These are phyloP conservation scores for Suillus americanus DNA, from an alignment of 768 basidiomycete genomes.

Conservation along the genomic window DNA sequence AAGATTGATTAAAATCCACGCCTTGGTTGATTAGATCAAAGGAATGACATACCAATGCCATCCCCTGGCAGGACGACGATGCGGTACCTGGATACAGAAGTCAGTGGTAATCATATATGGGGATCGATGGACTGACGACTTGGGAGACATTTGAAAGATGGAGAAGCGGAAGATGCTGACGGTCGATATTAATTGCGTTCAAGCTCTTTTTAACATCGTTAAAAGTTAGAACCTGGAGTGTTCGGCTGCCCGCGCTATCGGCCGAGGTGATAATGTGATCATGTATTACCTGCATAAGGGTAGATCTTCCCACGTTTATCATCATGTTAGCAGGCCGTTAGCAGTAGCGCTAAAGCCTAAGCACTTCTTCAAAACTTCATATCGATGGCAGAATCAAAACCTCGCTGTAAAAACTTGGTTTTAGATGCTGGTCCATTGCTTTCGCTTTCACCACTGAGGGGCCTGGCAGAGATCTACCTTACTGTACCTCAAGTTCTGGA, in stretches of 20 bases:
- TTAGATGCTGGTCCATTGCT: constrained; percentile 94
- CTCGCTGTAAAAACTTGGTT: constrained; percentile 74
- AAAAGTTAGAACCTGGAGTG: neutral
- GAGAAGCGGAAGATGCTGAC: neutral
- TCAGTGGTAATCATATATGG: constrained; percentile 12
- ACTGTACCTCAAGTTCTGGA: constrained; percentile 89
- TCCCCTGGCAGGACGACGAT: constrained; percentile 93
- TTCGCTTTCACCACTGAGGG: constrained; percentile 85
- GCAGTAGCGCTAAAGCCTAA: too few relatives aligned
- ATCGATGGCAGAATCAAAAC: constrained; percentile 29
- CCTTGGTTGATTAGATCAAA: neutral
- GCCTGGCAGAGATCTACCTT: constrained; percentile 80
- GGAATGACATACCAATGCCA: constrained; percentile 74
- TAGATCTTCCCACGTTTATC: constrained; percentile 7
- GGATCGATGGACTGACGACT: constrained; percentile 37
- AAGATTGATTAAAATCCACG: neutral
- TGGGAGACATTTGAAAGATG: constrained; percentile 37
- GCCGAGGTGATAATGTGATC: constrained; percentile 1
- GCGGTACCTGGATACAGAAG: constrained; percentile 58
- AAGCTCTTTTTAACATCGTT: neutral
- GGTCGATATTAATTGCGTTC: constrained; percentile 4
- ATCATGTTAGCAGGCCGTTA: neutral
- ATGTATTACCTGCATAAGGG: constrained; percentile 3
- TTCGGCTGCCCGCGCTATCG: constrained; percentile 5
- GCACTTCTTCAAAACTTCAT: constrained; percentile 6